These are phyloP conservation scores for Fraxinus cuspidata DNA, from an alignment of 257 asterid genomes.

Conservation along the genomic window DNA sequence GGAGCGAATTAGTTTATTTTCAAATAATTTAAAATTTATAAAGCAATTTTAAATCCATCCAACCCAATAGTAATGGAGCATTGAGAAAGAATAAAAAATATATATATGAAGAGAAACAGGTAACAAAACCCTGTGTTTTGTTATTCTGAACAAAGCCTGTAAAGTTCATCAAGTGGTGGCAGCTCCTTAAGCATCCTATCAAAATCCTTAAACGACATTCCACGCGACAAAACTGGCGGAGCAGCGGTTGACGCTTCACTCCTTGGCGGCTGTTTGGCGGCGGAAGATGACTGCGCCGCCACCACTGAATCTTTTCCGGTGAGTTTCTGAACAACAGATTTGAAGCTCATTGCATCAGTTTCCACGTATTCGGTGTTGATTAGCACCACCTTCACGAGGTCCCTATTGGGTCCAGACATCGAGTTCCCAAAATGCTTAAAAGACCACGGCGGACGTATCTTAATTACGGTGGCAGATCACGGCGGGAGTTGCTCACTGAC, in stretches of 20 bases:
- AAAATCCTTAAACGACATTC: constrained; percentile 43
- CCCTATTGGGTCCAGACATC: background rate
- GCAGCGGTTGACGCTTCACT: background rate
- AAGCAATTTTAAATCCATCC: background rate
- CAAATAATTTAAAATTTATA: too few species aligned
- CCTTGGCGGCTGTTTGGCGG: constrained; percentile 11
- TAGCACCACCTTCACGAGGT: constrained; percentile 38
- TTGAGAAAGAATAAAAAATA: background rate
- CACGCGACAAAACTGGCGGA: constrained; percentile 12
- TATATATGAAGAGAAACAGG: too few species aligned
- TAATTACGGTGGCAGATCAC: background rate
- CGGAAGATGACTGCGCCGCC: constrained; percentile 1
- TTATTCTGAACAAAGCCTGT: background rate
- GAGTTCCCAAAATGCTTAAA: background rate
- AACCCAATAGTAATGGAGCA: background rate
- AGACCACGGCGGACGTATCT: background rate
- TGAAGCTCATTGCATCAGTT: constrained; percentile 44
- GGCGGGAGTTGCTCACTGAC: background rate
- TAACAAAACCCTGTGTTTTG: too few species aligned
- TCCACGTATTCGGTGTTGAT: constrained; percentile 50
- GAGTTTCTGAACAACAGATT: constrained; percentile 49
- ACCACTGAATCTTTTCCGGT: constrained; percentile 46
- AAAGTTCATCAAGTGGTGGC: constrained; percentile 48
- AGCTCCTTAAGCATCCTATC: constrained; percentile 32
- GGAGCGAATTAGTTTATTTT: too few species aligned